phyloP scores from a whole-genome alignment of 495 filamentous ascomycete species.

The Umbilicaria muhlenbergii region DNA sequence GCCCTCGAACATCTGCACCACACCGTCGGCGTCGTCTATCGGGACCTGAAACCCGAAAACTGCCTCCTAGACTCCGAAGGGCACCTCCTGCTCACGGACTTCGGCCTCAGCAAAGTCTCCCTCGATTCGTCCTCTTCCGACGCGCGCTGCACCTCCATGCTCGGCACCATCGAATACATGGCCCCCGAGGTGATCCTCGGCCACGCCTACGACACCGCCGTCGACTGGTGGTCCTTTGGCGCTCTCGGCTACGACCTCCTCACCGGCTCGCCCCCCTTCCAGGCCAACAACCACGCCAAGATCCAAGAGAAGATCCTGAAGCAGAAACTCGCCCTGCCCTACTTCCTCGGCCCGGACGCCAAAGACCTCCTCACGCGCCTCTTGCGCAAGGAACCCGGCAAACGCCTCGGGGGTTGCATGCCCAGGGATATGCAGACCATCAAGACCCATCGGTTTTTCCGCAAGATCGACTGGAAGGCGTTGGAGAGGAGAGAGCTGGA shows the following conservation, averaged over 20 bases:
- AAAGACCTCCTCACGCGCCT: slow-evolving; percentile 85
- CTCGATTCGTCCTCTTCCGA: slow-evolving; percentile 47
- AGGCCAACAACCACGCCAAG: slow-evolving; percentile 76
- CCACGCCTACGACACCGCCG: slow-evolving; percentile 75
- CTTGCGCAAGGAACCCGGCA: slow-evolving; percentile 77
- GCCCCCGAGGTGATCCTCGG: slow-evolving; percentile 84
- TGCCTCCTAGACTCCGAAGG: slow-evolving; percentile 84
- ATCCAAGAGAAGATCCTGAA: slow-evolving; percentile 87
- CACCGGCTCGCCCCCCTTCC: slow-evolving; percentile 80
- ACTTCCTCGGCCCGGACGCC: slow-evolving; percentile 75
- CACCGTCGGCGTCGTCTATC: slow-evolving; percentile 84
- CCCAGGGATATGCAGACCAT: slow-evolving; percentile 72
- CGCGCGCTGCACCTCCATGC: slow-evolving; percentile 68
- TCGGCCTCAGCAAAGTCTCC: slow-evolving; percentile 91
- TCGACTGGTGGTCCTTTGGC: slow-evolving; percentile 98
- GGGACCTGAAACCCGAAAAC: slow-evolving; percentile 95
- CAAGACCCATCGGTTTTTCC: slow-evolving; percentile 92
- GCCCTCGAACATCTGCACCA: slow-evolving; percentile 86
- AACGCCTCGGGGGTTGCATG: slow-evolving; percentile 76
- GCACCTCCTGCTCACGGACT: slow-evolving; percentile 90
- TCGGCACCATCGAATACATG: slow-evolving; percentile 97
- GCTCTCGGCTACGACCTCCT: slow-evolving; percentile 83
- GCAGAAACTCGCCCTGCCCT: slow-evolving; percentile 73
- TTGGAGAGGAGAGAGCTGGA: slow-evolving; percentile 63
- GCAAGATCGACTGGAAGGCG: slow-evolving; percentile 82